Evolutionary conservation across 148 eudicot genomes (phyloP), one percentile per base, ranked within the genome.

Genomic region (Camellia japonica): DNA sequence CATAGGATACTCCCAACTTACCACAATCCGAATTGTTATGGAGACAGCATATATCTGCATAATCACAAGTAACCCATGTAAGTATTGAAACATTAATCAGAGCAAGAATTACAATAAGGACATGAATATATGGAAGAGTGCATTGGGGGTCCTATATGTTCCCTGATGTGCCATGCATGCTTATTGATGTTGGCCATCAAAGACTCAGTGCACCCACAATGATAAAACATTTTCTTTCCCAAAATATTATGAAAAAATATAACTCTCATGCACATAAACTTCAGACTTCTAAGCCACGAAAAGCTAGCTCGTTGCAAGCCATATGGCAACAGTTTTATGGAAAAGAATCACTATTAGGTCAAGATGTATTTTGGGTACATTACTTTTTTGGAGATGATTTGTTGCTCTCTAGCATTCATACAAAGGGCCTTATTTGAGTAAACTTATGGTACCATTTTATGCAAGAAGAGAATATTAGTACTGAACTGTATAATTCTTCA

Each of bases 1-100:
- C 9, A 6, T 0, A 76, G 16, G 80, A 78, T 59, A 30, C 38
- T 6, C 8, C 61, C 1, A 73, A 68, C 91, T 77, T 86, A 91
- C 94, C 90, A 91, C 94, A 80, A 91, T 91, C 76, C 94, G 92
- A 79, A 91, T 91, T 73, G 94, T 89, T 47, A 91, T 91, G 73
- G 94, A 88, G 71, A 91, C 92, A 2, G 94, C 94, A 72, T 91
- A 91, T 77, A 91, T 91, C 94, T 91, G 92, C 84, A 87, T 68
- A 38, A 6, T 78, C 78, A 81, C 18, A 19, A 19, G 18, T 18
- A 72, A 68, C 1, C n/a, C 41, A 54, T 51, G 7, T 65, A 55
- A 82, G 51, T 65, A 52, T 13, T 20, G 43, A 18, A 58, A 30
- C 52, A 70, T 41, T 60, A 10, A 23, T 55, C 44, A 18, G 16